Conservation (phyloP, 1,284 basidiomycete species). For the Ustilago curta region DNA sequence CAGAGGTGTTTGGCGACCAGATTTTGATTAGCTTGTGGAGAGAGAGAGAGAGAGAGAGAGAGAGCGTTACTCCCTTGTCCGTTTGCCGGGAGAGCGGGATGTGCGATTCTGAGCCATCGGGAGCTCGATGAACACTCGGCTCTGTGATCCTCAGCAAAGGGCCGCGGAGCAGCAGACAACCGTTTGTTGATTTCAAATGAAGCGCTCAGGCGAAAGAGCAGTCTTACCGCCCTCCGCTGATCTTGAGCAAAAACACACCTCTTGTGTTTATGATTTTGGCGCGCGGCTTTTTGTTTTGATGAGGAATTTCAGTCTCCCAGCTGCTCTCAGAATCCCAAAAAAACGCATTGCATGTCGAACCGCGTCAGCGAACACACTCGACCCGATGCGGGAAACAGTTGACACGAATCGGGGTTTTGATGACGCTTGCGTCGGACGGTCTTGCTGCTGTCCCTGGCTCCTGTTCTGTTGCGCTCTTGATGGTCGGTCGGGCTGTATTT, state of each 20-base stretch:
- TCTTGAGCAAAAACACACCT: neutral
- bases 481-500: too few relatives aligned
- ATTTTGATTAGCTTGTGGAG: constrained; percentile 14
- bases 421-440: too few relatives aligned
- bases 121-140: constrained; percentile 21
- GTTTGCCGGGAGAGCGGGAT: constrained; percentile 16
- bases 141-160: constrained; percentile 5
- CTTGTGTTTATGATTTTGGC: constrained; percentile 1
- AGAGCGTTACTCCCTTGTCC: constrained; percentile 14
- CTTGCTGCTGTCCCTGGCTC: too few relatives aligned
- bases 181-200: too few relatives aligned
- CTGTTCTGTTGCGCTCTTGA: too few relatives aligned
- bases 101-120: constrained; percentile 21
- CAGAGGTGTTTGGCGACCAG: constrained; percentile 14
- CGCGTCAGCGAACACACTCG: neutral
- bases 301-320: neutral
- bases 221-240: constrained; percentile 5
- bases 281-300: constrained; percentile 7
- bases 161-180: constrained; percentile 2
- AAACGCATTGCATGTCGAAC: neutral
- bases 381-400: neutral
- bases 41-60: constrained; percentile 8
- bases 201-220: constrained; percentile 5
- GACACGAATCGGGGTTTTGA: neutral
- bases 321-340: neutral